Conservation (phyloP, 2,329 filamentous ascomycete genomes). For the Colletotrichum paranaense region DNA sequence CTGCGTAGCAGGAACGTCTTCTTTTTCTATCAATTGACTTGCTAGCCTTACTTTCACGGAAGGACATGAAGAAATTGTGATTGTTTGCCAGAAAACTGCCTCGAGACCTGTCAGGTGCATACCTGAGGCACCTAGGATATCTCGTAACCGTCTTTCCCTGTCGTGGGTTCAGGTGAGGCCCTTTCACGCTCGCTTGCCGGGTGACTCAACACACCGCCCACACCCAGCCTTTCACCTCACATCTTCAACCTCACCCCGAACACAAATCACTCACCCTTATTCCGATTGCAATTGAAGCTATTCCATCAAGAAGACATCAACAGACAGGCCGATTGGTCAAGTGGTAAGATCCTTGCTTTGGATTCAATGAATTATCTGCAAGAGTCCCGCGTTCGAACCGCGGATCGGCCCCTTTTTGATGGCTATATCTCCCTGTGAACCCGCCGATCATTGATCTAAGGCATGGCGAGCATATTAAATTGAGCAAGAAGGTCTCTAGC, state of each 20-base stretch:
- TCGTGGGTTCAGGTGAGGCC: not conserved
- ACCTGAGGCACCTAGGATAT: too few relatives aligned
- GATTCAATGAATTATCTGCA: slow-evolving; percentile 12
- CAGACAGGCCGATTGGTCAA: slow-evolving; percentile 14
- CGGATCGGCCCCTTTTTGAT: slow-evolving; percentile 5
- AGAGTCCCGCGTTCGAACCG: slow-evolving; percentile 18
- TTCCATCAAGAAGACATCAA: not conserved
- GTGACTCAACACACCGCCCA: slow-evolving; percentile 3
- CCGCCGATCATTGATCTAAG: not conserved
- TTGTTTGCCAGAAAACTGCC: too few relatives aligned
- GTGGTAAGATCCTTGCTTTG: slow-evolving; percentile 32
- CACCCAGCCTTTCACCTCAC: not conserved
- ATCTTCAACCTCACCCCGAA: not conserved
- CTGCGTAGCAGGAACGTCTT: too few relatives aligned
- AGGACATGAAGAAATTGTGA: too few relatives aligned
- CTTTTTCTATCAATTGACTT: too few relatives aligned
- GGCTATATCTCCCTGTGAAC: too few relatives aligned
- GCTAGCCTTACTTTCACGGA: too few relatives aligned
- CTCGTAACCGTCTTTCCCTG: not conserved
- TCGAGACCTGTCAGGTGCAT: too few relatives aligned
- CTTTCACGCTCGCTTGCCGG: not conserved
- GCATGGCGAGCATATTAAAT: not conserved
- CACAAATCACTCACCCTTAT: not conserved
- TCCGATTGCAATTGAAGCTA: too few relatives aligned
- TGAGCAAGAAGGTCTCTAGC: not conserved